These are phyloP conservation scores for Colletotrichum karsti DNA, from an alignment of 2,329 filamentous ascomycete species.

Conservation along the genomic window DNA sequence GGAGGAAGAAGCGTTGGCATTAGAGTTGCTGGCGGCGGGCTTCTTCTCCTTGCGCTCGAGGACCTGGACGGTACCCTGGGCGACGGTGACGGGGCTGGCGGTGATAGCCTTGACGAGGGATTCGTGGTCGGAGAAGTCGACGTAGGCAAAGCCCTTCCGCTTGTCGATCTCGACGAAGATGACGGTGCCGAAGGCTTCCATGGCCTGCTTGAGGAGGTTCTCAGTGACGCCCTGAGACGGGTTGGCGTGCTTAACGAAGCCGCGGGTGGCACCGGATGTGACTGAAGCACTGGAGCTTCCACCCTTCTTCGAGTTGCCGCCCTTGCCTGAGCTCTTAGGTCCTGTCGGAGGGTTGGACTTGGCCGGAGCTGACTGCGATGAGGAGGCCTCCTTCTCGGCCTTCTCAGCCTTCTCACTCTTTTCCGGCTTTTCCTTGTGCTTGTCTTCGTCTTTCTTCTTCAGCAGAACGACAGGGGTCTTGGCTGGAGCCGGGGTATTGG, in stretches of 20 bases:
- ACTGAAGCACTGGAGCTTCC: conserved; percentile 35
- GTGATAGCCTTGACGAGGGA: conserved; percentile 80
- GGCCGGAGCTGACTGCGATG: conserved; percentile 1
- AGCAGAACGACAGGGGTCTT: conserved; percentile 48
- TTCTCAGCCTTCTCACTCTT: conserved; percentile 18
- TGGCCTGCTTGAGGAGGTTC: conserved; percentile 75
- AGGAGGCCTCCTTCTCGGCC: conserved; percentile 23
- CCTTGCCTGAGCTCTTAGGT: conserved; percentile 34
- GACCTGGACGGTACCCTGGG: conserved; percentile 86
- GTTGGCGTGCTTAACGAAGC: conserved; percentile 85
- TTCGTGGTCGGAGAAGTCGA: conserved; percentile 82
- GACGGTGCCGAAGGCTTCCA: conserved; percentile 78
- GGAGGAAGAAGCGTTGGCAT: background rate
- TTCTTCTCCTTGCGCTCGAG: conserved; percentile 79
- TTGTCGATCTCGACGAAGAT: conserved; percentile 90
- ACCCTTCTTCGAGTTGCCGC: conserved; percentile 38
- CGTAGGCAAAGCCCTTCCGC: conserved; percentile 93
- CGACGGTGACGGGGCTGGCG: conserved; percentile 83
- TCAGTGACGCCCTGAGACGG: conserved; percentile 93
- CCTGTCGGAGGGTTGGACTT: conserved; percentile 30
- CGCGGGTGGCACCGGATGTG: conserved; percentile 65
- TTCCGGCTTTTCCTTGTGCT: conserved; percentile 17
- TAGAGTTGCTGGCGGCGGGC: conserved; percentile 32
- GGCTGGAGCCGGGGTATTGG: conserved; percentile 35
- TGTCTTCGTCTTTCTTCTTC: conserved; percentile 48